Evolutionary conservation across 495 filamentous ascomycete species (phyloP).

Genomic region (Annulohypoxylon nitens): DNA sequence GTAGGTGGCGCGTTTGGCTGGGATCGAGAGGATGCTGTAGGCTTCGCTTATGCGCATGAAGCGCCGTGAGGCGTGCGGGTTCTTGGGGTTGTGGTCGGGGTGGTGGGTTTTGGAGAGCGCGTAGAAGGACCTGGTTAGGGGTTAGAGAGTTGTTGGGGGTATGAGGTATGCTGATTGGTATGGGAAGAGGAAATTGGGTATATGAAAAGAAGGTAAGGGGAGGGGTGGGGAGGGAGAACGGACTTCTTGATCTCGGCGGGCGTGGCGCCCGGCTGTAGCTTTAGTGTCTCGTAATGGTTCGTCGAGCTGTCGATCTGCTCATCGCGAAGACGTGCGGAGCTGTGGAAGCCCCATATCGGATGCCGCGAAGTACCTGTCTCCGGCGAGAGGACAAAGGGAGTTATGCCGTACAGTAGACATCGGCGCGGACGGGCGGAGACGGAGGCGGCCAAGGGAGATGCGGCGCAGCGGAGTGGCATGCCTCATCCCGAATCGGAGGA

Average conservation of each 20-base stretch:
- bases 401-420: constrained; percentile 22
- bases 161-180: constrained; percentile 7
- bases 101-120: constrained; percentile 91
- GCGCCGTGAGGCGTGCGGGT: constrained; percentile 77
- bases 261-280: constrained; percentile 75
- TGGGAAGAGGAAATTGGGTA: background rate
- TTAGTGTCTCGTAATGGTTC: constrained; percentile 87
- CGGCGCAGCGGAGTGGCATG: constrained; percentile 41
- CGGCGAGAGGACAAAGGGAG: constrained; percentile 13
- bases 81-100: constrained; percentile 87
- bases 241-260: constrained; percentile 87
- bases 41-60: constrained; percentile 91
- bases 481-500: constrained; percentile 39
- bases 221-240: background rate
- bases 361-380: background rate
- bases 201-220: background rate
- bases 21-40: constrained; percentile 80
- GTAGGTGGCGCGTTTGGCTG: constrained; percentile 79
- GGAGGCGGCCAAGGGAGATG: constrained; percentile 26
- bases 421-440: constrained; percentile 27
- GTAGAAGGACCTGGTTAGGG: constrained; percentile 81
- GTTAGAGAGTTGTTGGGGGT: constrained; percentile 22
- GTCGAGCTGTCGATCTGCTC: constrained; percentile 51
- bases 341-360: constrained; percentile 16
- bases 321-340: constrained; percentile 34